These are phyloP conservation scores for Crithidia bombi DNA, from an alignment of 208 protist genomes.

Conservation along the genomic window DNA sequence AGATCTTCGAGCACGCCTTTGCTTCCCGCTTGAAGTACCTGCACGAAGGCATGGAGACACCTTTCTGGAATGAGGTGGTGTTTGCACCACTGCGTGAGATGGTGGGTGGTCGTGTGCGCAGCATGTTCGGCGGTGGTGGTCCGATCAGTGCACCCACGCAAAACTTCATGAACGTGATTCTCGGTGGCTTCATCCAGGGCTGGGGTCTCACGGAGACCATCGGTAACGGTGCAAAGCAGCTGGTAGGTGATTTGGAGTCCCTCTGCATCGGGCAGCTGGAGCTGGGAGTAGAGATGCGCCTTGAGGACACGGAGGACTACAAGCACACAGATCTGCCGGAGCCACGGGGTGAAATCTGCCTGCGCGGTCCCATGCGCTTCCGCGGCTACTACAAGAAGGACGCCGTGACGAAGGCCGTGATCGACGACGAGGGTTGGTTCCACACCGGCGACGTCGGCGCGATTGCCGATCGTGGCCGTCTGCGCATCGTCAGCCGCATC, in stretches of 20 bases:
- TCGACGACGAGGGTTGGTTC: slow-evolving; percentile 82
- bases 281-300: slow-evolving; percentile 74
- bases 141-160: slow-evolving; percentile 76
- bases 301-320: slow-evolving; percentile 91
- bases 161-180: slow-evolving; percentile 82
- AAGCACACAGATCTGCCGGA: slow-evolving; percentile 80
- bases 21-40: slow-evolving; percentile 57
- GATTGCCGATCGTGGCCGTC: slow-evolving; percentile 38
- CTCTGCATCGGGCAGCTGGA: slow-evolving; percentile 69
- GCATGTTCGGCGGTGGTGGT: slow-evolving; percentile 83
- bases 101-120: slow-evolving; percentile 70
- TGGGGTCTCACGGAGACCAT: slow-evolving; percentile 92
- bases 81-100: slow-evolving; percentile 66
- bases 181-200: slow-evolving; percentile 79
- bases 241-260: slow-evolving; percentile 56
- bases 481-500: slow-evolving; percentile 80
- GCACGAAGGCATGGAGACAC: slow-evolving; percentile 67
- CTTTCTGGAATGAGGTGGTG: slow-evolving; percentile 86
- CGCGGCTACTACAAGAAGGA: slow-evolving; percentile 92
- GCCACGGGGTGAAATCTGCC: slow-evolving; percentile 78
- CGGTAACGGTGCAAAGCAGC: slow-evolving; percentile 71
- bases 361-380: slow-evolving; percentile 75
- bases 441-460: slow-evolving; percentile 90
- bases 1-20: slow-evolving; percentile 79
- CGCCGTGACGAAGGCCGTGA: slow-evolving; percentile 71